A percentile compares a stretch with the other conserved stretches of the same genome.
Conservation (phyloP, 73 alveolate genomes). For the Stentor roeselii region DNA sequence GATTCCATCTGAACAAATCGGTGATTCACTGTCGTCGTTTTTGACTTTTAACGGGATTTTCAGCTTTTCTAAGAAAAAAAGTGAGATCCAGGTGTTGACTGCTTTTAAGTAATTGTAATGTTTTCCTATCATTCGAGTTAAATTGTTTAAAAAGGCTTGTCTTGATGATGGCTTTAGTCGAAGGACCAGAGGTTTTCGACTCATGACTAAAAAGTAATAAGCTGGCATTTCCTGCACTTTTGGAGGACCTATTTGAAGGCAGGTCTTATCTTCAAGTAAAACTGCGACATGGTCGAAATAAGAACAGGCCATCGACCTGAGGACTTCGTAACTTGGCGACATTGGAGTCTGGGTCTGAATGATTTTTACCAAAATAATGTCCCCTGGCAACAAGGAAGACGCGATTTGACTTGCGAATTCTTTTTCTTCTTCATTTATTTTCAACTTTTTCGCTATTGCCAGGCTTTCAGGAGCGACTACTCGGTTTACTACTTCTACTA, state of each 20-base stretch:
- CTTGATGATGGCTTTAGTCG: neutral
- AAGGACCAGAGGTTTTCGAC: neutral
- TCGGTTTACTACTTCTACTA: neutral
- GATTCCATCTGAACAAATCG: slow-evolving; percentile 1
- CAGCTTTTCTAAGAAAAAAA: neutral
- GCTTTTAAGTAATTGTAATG: slow-evolving; percentile 4
- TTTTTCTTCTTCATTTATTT: neutral
- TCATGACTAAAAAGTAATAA: slow-evolving; percentile 5
- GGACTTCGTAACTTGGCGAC: neutral
- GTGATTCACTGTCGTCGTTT: neutral
- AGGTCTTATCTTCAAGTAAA: neutral
- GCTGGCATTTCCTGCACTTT: neutral
- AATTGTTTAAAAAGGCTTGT: neutral
- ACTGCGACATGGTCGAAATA: slow-evolving; percentile 28
- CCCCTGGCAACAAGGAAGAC: neutral
- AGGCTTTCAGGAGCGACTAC: slow-evolving; percentile 17
- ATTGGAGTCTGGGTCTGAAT: slow-evolving; percentile 14
- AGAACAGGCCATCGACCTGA: slow-evolving; percentile 3
- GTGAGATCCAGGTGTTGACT: neutral
- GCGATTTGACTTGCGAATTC: neutral
- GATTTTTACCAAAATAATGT: neutral
- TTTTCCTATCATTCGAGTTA: neutral
- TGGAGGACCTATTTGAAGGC: slow-evolving; percentile 26
- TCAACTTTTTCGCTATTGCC: neutral
- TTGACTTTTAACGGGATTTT: neutral